Conservation (phyloP, 257 asterid genomes). For the Nicotiana tabacum region DNA sequence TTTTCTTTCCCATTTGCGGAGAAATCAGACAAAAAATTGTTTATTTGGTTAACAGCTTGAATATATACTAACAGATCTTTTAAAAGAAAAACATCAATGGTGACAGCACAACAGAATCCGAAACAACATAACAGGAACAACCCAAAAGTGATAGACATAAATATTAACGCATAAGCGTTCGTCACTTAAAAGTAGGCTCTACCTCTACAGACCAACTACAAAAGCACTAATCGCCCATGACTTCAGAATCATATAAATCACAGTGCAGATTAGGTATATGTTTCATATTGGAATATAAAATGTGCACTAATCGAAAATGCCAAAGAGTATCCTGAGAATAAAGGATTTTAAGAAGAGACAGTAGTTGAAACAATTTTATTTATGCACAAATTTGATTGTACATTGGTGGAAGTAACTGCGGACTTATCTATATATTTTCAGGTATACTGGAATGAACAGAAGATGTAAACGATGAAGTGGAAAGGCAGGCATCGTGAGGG, state of each 20-base stretch:
- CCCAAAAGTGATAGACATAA: too few relatives aligned
- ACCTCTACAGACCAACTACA: background rate
- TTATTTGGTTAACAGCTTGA: background rate
- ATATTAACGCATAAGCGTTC: too few relatives aligned
- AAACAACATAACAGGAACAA: background rate
- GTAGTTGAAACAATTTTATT: background rate
- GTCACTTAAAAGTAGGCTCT: background rate
- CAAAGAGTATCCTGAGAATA: background rate
- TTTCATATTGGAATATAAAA: background rate
- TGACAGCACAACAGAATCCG: background rate
- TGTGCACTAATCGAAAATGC: background rate
- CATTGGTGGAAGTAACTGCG: background rate
- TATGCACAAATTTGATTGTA: background rate
- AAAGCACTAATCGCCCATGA: fast-evolving
- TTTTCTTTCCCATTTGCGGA: background rate
- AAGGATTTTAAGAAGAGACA: background rate
- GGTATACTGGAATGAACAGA: background rate
- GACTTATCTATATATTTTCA: too few relatives aligned
- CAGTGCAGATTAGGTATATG: background rate
- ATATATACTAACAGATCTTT: too few relatives aligned
- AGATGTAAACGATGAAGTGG: background rate
- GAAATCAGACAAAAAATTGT: background rate
- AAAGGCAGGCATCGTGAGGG: background rate
- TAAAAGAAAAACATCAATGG: background rate
- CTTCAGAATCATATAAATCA: background rate